Base-by-base conservation (phyloP, 148 eudicot species). In the Rhododendron vialii region DNA sequence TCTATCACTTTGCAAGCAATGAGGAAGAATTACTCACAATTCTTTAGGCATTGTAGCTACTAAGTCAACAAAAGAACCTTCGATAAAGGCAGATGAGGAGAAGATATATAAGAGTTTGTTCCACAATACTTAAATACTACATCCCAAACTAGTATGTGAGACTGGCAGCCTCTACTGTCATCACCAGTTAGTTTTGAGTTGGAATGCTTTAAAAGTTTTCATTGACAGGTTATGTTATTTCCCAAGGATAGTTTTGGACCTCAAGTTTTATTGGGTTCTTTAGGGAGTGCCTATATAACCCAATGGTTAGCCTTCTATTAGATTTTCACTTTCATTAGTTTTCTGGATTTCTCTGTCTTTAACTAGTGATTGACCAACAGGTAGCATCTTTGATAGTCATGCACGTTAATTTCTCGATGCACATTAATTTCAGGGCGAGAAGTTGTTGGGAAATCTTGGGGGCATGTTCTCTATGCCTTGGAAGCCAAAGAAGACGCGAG, bases 381-480 rank as follows among this genome's bases (percentile, higher is more conserved):
- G 51, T 15, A 38, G 74, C 59, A 8, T 45, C 17, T 36, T 41
- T 38, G 28, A 35, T 43, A 77, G 26, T 78, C 41, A 50, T 83
- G 18, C 43, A 35, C 48, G n/a, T 65, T 50, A 20, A 82, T 78
- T 88, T 53, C 89, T 41, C 7, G 8, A 36, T 83, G 18, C 43
- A 35, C 33, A n/a, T 65, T 50, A 20, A 82, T 78, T 88, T 53
- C 89, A 96, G 99, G 99, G 99, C 6, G 98, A 96, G 87, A 96
- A 96, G 83, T 85, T 94, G 74, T 89, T 96, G 78, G 93, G 92
- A n/a, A 93, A 86, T 89, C 94, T 96, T 5, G 99, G 99, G 51
- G 99, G 99, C 57, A 96, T 96, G 98, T 96, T 96, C 78, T 91
- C 98, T n/a, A 94, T 76, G 90, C 88, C 98, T 6, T 96, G 99